Base-by-base conservation (phyloP, 805 yeast species). In the Candida palmyrensis region DNA sequence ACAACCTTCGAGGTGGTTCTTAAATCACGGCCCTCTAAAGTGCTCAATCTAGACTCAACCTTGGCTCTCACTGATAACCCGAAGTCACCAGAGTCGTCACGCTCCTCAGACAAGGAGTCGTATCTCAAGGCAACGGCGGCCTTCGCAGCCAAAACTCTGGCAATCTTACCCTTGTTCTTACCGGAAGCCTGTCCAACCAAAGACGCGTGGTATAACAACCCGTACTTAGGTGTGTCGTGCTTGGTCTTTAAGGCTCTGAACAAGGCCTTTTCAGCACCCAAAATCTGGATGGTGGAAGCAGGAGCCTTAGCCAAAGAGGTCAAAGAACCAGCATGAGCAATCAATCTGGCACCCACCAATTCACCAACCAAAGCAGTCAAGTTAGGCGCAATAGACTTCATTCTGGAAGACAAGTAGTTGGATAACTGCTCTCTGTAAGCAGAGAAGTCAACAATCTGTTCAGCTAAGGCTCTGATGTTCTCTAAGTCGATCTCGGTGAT, bases 311-410 rank as follows among this genome's bases (percentile, higher is more conserved):
- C 95, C 51, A 92, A 74, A 38, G 95, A 86, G 51, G 89, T 81
- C 51, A 92, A 71, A 47, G 96, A 85, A 54, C 98, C 98, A 34
- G 97, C 81, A 62, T 92, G 98, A 27, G 98, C 92, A 59, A 92
- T 92, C 58, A 92, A 76, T 68, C 98, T 79, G 41, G 98, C 98
- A 66, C 98, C 98, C 31, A 92, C 95, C 48, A 92, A 78, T 71
- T 92, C 98, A 57, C 98, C 98, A 43, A 92, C 95, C 49, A 92
- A 75, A 30, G 92, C 82, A 32, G 97, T 88, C 58, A 90, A 74
- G 65, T 92, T 92, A 59, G 98, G 98, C 43, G 98, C 98, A 69
- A 92, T 90, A 32, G 97, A 97, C 68, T 86, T 88, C 98, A 92
- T 92, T 71, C 97, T 84, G 40, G 95, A 75, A 26, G 85, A 75